These are phyloP conservation scores for Citrus unshiu DNA, from an alignment of 345 rosid genomes.

Conservation along the genomic window DNA sequence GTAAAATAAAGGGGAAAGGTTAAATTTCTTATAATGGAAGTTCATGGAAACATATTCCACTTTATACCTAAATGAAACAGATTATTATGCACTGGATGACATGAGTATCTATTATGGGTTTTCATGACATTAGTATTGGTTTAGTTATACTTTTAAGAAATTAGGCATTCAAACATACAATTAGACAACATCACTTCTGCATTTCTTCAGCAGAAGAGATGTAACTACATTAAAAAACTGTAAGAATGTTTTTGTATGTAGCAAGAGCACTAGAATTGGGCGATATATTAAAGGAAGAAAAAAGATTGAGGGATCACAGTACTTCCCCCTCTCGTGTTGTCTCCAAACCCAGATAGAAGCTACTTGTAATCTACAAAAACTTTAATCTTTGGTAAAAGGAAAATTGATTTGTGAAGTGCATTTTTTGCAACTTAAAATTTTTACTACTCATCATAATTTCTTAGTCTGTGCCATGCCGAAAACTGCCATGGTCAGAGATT, in stretches of 20 bases:
- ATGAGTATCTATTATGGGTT: not conserved
- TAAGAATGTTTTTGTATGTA: no score
- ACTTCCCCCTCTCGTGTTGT: not conserved
- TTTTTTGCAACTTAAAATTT: not conserved
- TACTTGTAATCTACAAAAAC: not conserved
- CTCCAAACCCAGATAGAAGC: not conserved
- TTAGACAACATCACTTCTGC: not conserved
- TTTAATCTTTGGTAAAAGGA: not conserved
- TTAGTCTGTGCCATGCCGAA: not conserved
- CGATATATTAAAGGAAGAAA: no score
- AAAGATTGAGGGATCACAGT: no score
- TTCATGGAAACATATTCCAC: not conserved
- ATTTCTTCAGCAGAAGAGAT: not conserved
- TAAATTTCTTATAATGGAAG: not conserved
- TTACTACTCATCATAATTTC: not conserved
- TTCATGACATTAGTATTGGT: not conserved
- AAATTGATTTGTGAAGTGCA: not conserved
- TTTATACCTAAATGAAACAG: conserved; percentile 1
- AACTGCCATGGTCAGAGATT: not conserved
- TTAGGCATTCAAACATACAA: not conserved
- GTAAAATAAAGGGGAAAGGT: not conserved
- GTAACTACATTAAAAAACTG: not conserved
- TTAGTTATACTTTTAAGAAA: conserved; percentile 1
- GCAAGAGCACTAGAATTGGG: no score
- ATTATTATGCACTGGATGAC: not conserved